Evolutionary conservation across 768 basidiomycete species (phyloP).

Genomic region (Pleurotus ostreatus): DNA sequence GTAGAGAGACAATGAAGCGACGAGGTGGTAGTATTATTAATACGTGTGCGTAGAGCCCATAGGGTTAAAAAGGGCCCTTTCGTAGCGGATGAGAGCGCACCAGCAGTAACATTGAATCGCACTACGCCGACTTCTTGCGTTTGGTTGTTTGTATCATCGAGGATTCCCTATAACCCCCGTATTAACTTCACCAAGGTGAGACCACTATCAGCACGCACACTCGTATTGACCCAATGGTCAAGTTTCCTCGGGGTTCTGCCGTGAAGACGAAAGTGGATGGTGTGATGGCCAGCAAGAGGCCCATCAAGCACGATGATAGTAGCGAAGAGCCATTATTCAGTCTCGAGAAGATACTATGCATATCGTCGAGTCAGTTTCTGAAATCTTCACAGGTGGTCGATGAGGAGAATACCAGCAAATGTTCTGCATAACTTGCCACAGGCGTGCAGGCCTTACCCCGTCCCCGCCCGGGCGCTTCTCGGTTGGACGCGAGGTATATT

Average conservation of each 20-base stretch:
- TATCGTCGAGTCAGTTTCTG: too few species aligned
- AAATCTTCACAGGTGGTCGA: too few species aligned
- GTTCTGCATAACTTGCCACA: too few species aligned
- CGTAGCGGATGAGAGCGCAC: slow-evolving; percentile 33
- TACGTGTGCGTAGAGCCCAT: neutral
- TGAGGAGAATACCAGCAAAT: too few species aligned
- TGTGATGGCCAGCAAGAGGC: slow-evolving; percentile 64
- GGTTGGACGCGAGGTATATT: too few species aligned
- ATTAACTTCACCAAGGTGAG: slow-evolving; percentile 5
- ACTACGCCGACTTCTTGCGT: slow-evolving; percentile 75
- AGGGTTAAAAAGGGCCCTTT: too few species aligned
- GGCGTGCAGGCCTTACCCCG: too few species aligned
- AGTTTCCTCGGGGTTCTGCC: slow-evolving; percentile 49
- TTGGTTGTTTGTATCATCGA: too few species aligned
- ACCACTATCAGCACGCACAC: slow-evolving; percentile 48
- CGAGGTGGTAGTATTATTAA: neutral
- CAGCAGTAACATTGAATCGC: slow-evolving; percentile 77
- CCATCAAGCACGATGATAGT: slow-evolving; percentile 78
- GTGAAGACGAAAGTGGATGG: slow-evolving; percentile 68
- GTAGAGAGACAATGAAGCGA: neutral
- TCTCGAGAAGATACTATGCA: too few species aligned
- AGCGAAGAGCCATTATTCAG: too few species aligned
- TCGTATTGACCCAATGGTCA: slow-evolving; percentile 65
- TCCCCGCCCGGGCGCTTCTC: too few species aligned
- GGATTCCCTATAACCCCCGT: too few species aligned